These are phyloP conservation scores for Phoma sp. DNA, from an alignment of 2,329 filamentous ascomycete species.

Conservation along the genomic window DNA sequence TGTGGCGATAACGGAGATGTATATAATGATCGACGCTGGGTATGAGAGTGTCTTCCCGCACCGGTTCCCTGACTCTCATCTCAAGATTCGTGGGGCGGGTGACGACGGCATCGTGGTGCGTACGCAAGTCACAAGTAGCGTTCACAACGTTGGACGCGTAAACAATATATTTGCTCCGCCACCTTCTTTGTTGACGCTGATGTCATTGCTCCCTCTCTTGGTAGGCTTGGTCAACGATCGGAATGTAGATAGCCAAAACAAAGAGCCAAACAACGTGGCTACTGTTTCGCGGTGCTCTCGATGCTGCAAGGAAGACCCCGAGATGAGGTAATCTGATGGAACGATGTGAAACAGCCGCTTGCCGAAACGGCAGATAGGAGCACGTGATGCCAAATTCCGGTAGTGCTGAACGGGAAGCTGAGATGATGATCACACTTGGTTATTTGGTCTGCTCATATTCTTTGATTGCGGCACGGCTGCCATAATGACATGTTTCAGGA, in stretches of 20 bases:
- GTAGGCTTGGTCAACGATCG: constrained; percentile 4
- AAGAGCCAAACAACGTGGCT: constrained; percentile 4
- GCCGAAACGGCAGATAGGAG: not conserved
- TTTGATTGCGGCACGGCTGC: constrained; percentile 2
- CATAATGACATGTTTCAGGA: not conserved
- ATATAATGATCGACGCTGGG: constrained; percentile 14
- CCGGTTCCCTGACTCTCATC: not conserved
- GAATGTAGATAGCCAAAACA: constrained; percentile 5
- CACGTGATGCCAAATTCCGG: constrained; percentile 3
- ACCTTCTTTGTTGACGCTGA: not conserved
- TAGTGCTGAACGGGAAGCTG: not conserved
- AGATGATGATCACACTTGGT: not conserved
- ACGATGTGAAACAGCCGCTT: constrained; percentile 8
- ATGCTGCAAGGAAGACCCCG: constrained; percentile 8
- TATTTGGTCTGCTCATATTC: constrained; percentile 2
- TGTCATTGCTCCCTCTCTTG: constrained; percentile 9
- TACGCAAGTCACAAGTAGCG: not conserved
- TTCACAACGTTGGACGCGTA: not conserved
- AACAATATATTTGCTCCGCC: not conserved
- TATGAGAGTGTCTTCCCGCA: constrained; percentile 12
- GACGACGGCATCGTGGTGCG: constrained; percentile 1
- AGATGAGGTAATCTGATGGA: constrained; percentile 11
- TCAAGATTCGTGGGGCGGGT: constrained; percentile 1
- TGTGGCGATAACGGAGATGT: constrained; percentile 26
- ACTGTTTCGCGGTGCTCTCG: constrained; percentile 5